Conservation (phyloP, 1,284 basidiomycete genomes). For the Ceratobasidium papillatum region DNA sequence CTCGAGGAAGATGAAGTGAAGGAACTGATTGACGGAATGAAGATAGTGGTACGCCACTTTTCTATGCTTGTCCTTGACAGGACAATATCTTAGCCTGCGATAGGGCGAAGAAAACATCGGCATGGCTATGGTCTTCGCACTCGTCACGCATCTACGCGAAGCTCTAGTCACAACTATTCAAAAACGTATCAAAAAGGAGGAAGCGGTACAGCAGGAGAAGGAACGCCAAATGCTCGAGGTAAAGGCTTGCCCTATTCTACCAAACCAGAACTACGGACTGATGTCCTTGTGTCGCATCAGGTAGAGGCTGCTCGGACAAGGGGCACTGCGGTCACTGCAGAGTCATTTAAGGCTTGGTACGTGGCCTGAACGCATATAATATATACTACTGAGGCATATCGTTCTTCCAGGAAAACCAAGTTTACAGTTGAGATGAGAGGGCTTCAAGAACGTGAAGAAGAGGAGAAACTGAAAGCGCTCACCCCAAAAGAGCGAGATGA, state of each 20-base stretch:
- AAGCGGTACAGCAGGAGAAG: conserved; percentile 73
- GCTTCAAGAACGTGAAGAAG: conserved; percentile 75
- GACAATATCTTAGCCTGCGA: conserved; percentile 21
- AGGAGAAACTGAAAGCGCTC: conserved; percentile 79
- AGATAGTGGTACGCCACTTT: conserved; percentile 64
- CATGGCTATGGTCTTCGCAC: conserved; percentile 98
- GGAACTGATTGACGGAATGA: conserved; percentile 67
- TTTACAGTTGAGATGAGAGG: conserved; percentile 76
- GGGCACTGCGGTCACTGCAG: conserved; percentile 88
- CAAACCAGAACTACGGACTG: background rate
- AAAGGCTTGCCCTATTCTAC: conserved; percentile 31
- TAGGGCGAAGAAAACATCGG: conserved; percentile 91
- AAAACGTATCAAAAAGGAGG: conserved; percentile 64
- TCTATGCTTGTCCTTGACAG: background rate
- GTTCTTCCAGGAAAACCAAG: conserved; percentile 62
- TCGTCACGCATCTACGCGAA: conserved; percentile 88
- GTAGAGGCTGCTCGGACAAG: conserved; percentile 88
- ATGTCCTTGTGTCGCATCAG: conserved; percentile 56
- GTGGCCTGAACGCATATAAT: background rate
- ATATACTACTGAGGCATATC: background rate
- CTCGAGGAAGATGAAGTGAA: conserved; percentile 67
- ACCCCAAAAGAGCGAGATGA: conserved; percentile 91
- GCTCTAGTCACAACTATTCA: conserved; percentile 72
- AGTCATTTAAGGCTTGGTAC: conserved; percentile 78
- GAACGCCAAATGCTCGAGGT: conserved; percentile 81